Evolutionary conservation across 768 basidiomycete genomes (phyloP).

Genomic region (Lactarius evosmus): DNA sequence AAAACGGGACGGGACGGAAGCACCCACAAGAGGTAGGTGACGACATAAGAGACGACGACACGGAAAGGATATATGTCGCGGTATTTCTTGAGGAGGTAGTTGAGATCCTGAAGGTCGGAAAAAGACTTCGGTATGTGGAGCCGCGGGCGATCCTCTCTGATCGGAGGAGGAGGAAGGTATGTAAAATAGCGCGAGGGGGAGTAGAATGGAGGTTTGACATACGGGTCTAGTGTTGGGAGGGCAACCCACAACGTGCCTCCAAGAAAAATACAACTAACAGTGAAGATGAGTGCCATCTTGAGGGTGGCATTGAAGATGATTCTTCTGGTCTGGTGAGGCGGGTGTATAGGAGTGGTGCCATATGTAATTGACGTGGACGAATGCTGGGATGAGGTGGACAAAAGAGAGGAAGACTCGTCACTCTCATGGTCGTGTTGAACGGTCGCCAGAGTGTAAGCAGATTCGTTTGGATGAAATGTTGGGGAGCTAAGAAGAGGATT

Average conservation of each 20-base stretch:
- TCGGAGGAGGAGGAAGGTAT: slow-evolving; percentile 7
- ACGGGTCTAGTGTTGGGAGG: slow-evolving; percentile 77
- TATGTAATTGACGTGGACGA: slow-evolving; percentile 38
- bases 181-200: slow-evolving; percentile 16
- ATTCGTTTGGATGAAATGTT: slow-evolving; percentile 38
- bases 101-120: slow-evolving; percentile 79
- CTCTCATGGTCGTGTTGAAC: slow-evolving; percentile 36
- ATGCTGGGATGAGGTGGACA: slow-evolving; percentile 29
- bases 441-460: slow-evolving; percentile 64
- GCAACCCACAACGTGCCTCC: slow-evolving; percentile 78
- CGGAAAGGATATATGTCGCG: slow-evolving; percentile 82
- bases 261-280: slow-evolving; percentile 63
- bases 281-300: slow-evolving; percentile 80
- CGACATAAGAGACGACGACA: slow-evolving; percentile 83
- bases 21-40: slow-evolving; percentile 88
- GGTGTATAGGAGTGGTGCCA: slow-evolving; percentile 32
- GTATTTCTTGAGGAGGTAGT: slow-evolving; percentile 86
- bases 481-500: slow-evolving; percentile 7
- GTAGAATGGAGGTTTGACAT: slow-evolving; percentile 35
- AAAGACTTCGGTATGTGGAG: slow-evolving; percentile 89
- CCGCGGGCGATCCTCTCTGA: slow-evolving; percentile 67
- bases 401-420: slow-evolving; percentile 31
- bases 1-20: slow-evolving; percentile 18
- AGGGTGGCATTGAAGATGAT: slow-evolving; percentile 77
- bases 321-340: slow-evolving; percentile 43